Conservation (phyloP, 495 filamentous ascomycete species). For the Neurospora discreta region DNA sequence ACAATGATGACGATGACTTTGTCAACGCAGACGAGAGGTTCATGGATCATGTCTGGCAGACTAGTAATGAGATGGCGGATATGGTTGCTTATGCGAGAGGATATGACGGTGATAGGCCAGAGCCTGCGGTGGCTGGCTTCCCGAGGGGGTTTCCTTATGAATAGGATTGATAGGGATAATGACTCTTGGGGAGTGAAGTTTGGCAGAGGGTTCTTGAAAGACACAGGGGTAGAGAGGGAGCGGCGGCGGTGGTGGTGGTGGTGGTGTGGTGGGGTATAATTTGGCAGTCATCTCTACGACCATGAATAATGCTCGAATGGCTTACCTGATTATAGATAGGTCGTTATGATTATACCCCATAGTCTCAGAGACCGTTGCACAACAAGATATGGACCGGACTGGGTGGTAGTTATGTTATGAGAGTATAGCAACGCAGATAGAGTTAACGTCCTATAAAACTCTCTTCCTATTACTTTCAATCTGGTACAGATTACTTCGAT, state of each 20-base stretch:
- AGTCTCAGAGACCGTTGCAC: not conserved
- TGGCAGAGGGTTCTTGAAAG: not conserved
- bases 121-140: not conserved
- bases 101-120: not conserved
- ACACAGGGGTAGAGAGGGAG: not conserved
- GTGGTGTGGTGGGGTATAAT: not conserved
- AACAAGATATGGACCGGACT: not conserved
- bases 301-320: not conserved
- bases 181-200: not conserved
- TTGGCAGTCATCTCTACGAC: not conserved
- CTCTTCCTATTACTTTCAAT: not conserved
- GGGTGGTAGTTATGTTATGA: not conserved
- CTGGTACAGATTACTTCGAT: not conserved
- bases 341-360: not conserved
- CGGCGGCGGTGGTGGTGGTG: not conserved
- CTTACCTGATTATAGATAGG: not conserved
- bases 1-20: slow-evolving; percentile 24
- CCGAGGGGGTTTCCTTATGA: not conserved
- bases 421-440: not conserved
- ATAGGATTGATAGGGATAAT: not conserved
- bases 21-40: slow-evolving; percentile 3
- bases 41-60: slow-evolving; percentile 1
- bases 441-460: not conserved
- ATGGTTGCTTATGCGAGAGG: not conserved
- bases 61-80: not conserved